Conservation (phyloP, 495 filamentous ascomycete genomes). For the Podospora comata region DNA sequence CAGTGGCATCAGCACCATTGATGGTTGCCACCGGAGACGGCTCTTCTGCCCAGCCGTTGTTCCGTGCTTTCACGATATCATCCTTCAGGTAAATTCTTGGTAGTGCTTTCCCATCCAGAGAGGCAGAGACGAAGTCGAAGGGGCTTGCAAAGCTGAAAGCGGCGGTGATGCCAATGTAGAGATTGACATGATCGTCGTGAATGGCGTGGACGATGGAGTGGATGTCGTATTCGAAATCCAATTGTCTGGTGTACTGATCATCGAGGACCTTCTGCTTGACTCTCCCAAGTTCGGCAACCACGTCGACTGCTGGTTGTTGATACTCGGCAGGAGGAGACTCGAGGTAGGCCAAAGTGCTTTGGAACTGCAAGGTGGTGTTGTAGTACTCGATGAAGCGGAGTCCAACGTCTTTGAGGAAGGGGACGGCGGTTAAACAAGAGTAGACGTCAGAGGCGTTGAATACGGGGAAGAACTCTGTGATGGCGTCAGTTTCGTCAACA, state of each 20-base stretch:
- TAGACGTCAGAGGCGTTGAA: constrained; percentile 44
- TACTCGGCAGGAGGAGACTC: constrained; percentile 56
- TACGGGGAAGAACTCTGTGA: constrained; percentile 6
- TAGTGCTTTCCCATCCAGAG: constrained; percentile 44
- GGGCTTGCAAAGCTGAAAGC: constrained; percentile 48
- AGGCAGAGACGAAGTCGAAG: constrained; percentile 45
- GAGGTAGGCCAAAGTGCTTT: constrained; percentile 53
- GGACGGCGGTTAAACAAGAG: constrained; percentile 54
- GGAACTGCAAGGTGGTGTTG: constrained; percentile 56
- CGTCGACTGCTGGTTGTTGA: constrained; percentile 52
- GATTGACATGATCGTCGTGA: constrained; percentile 48
- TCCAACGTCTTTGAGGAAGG: constrained; percentile 53
- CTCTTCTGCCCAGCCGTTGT: constrained; percentile 21
- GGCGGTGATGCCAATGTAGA: constrained; percentile 39
- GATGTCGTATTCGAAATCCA: constrained; percentile 51
- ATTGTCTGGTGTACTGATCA: constrained; percentile 45
- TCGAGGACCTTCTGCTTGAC: constrained; percentile 43
- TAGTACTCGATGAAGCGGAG: constrained; percentile 52
- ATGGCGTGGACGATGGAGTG: constrained; percentile 40
- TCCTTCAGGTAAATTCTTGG: constrained; percentile 43
- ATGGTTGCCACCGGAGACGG: constrained; percentile 44
- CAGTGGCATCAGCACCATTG: constrained; percentile 41
- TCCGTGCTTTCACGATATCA: not conserved
- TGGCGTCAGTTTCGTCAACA: not conserved
- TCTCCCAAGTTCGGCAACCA: constrained; percentile 43